Evolutionary conservation across 495 filamentous ascomycete genomes (phyloP).

Genomic region (Collariella sp.): DNA sequence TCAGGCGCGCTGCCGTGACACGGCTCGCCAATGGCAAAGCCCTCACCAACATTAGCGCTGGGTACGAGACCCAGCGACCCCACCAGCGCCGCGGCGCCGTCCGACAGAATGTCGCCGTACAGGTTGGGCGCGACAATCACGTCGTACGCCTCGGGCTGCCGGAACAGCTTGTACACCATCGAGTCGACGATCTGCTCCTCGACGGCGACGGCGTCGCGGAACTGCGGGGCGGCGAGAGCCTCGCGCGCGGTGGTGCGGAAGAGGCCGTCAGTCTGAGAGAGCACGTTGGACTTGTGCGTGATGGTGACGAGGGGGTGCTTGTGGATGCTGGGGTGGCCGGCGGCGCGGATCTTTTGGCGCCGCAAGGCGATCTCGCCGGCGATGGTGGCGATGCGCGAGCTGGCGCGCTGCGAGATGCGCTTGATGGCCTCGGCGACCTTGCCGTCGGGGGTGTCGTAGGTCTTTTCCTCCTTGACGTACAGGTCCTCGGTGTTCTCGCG

Average conservation of each 20-base stretch:
- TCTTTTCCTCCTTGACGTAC: constrained; percentile 96
- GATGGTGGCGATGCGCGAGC: constrained; percentile 75
- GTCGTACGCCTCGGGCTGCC: constrained; percentile 86
- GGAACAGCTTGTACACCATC: constrained; percentile 99
- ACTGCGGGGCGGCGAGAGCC: constrained; percentile 58
- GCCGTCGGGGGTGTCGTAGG: constrained; percentile 60
- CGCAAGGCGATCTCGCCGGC: constrained; percentile 90
- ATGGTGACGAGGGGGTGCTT: constrained; percentile 75
- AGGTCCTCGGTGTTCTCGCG: constrained; percentile 98
- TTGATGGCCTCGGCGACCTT: constrained; percentile 97
- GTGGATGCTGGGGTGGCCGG: constrained; percentile 47
- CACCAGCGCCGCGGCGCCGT: constrained; percentile 91
- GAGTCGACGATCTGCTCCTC: constrained; percentile 99
- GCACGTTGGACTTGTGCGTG: constrained; percentile 97
- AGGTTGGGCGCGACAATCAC: constrained; percentile 97
- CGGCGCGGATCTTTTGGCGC: constrained; percentile 64
- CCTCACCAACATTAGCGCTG: constrained; percentile 91
- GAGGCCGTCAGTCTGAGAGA: constrained; percentile 91
- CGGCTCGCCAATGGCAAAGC: constrained; percentile 94
- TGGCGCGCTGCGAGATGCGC: constrained; percentile 81
- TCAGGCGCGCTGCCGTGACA: constrained; percentile 96
- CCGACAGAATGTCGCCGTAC: constrained; percentile 93
- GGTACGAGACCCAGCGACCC: constrained; percentile 91
- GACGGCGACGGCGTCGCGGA: constrained; percentile 49
- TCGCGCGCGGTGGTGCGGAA: constrained; percentile 73